Evolutionary conservation across 768 basidiomycete species (phyloP), one percentile per base, ranked within the genome.

Genomic region (Boletus rubescentipes): DNA sequence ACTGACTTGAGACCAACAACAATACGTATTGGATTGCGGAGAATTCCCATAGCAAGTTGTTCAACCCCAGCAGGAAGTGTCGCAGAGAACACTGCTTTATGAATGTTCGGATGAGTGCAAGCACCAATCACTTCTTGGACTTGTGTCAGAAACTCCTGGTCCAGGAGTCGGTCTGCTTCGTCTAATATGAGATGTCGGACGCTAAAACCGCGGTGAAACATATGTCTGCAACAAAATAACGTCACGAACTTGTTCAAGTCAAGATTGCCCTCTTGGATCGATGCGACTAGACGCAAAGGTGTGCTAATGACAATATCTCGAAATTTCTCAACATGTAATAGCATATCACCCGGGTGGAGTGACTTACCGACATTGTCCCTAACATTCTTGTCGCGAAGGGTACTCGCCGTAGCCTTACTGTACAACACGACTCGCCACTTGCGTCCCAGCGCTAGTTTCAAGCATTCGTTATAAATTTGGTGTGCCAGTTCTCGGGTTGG

Each of bases 401-500:
- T 89, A 55, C 77, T 86, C 5, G 93, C 92, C 1, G 93, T 93
- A 6, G 94, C 91, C 69, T 96, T 98, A 68, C 84, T 93, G 67
- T 92, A 90, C 32, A 94, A 73, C 6, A 93, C 75, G 31, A 87
- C 79, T 51, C 86, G 79, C 94, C 92, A 93, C 65, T 87, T 92
- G 44, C 87, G 77, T 9, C 90, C 91, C 61, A 85, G 80, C 14
- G 85, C 89, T 15, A 93, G 75, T 67, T 90, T 93, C 46, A 89
- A 69, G 60, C 87, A 90, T 67, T 98, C 97, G 55, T 94, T 93
- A 58, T 91, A 79, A 49, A 98, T 98, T 65, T 99, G 97, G 63
- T 93, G 86, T 0, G 94, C 93, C n/a, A 99, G 71, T 74, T 99
- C 97, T 46, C 93, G 84, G 2, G 97, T 98, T 3, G 97, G 97